Evolutionary conservation across 1,139 yeast genomes (phyloP).

Genomic region (Diutina sp.): DNA sequence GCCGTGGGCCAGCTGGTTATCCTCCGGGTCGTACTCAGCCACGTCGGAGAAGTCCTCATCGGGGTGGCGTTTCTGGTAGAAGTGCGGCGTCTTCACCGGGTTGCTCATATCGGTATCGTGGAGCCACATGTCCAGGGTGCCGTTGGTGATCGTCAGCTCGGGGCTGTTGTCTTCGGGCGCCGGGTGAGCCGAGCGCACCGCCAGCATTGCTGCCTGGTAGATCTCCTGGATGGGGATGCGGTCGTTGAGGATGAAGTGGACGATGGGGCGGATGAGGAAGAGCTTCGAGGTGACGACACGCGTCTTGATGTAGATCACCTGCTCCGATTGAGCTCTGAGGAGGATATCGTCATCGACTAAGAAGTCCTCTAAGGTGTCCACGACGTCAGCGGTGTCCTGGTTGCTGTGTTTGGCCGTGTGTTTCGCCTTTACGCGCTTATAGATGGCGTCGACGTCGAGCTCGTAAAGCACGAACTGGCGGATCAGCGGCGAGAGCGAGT

Average conservation of each 20-base stretch:
- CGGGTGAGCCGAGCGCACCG: conserved; percentile 2
- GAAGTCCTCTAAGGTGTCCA: conserved; percentile 20
- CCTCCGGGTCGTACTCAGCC: conserved; percentile 10
- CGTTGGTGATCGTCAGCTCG: background rate
- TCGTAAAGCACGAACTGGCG: conserved; percentile 23
- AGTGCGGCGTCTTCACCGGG: conserved; percentile 15
- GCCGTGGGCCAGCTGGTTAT: conserved; percentile 8
- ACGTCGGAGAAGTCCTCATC: conserved; percentile 23
- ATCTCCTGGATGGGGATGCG: conserved; percentile 15
- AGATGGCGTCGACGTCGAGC: conserved; percentile 20
- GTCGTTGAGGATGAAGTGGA: conserved; percentile 22
- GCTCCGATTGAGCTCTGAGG: conserved; percentile 21
- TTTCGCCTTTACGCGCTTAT: conserved; percentile 16
- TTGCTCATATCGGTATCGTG: background rate
- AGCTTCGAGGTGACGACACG: conserved; percentile 22
- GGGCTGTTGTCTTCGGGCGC: background rate
- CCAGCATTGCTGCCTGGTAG: conserved; percentile 13
- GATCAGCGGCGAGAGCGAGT: conserved; percentile 22
- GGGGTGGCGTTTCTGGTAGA: conserved; percentile 16
- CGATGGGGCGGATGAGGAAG: conserved; percentile 21
- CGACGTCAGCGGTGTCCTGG: conserved; percentile 7
- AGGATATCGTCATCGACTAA: conserved; percentile 22
- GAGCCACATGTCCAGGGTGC: background rate
- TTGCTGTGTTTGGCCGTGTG: conserved; percentile 9
- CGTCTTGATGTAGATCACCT: conserved; percentile 28